Percentiles rank a stretch among this genome's conserved stretches.
phyloP scores from a whole-genome alignment of 805 yeast genomes.

The Pichia nakasei region DNA sequence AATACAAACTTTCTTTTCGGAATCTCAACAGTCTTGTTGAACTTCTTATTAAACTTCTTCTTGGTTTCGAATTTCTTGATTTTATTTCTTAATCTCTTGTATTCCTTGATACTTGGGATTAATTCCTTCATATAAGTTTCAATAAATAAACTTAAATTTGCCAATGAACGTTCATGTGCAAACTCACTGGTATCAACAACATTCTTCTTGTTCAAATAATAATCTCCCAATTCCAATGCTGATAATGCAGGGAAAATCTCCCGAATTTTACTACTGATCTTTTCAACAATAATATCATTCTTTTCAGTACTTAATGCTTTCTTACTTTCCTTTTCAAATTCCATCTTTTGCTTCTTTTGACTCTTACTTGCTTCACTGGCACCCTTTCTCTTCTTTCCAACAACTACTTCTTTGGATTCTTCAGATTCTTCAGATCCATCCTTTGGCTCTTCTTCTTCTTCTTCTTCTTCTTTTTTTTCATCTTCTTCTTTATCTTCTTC shows the following conservation, averaged over 20 bases:
- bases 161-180: conserved; percentile 43
- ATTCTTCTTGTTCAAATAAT: conserved; percentile 43
- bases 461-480: conserved; percentile 27
- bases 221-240: conserved; percentile 64
- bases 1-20: conserved; percentile 38
- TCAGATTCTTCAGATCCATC: conserved; percentile 11
- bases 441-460: conserved; percentile 5
- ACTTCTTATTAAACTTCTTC: conserved; percentile 23
- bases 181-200: conserved; percentile 58
- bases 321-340: conserved; percentile 53
- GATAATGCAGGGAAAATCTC: conserved; percentile 58
- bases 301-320: conserved; percentile 42
- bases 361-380: conserved; percentile 39
- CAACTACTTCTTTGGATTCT: conserved; percentile 1
- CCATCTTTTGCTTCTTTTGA: conserved; percentile 61
- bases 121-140: conserved; percentile 38
- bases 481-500: conserved; percentile 52
- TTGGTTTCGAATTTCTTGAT: conserved; percentile 17
- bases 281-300: conserved; percentile 58
- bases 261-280: conserved; percentile 52
- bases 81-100: conserved; percentile 22
- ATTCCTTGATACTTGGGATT: conserved; percentile 29
- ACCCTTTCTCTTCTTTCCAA: conserved; percentile 22
- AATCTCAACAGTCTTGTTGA: conserved; percentile 11
- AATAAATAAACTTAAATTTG: conserved; percentile 48